phyloP scores from a whole-genome alignment of 441 rosid genomes.

The Macaranga tanarius region DNA sequence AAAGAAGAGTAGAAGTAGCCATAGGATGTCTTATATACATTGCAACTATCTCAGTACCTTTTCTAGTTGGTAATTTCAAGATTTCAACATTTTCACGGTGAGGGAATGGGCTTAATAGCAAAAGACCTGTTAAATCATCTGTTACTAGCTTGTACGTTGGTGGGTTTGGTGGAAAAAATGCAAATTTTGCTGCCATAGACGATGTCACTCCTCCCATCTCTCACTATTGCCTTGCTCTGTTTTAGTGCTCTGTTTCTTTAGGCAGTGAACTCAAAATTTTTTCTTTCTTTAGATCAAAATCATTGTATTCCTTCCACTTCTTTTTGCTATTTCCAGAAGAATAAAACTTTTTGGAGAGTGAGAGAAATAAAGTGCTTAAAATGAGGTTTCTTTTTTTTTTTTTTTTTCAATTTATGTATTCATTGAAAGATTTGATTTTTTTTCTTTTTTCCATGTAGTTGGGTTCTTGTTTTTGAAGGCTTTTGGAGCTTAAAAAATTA shows the following conservation, averaged over 20 bases:
- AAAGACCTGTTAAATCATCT: conserved; percentile 69
- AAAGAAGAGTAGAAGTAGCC: conserved; percentile 87
- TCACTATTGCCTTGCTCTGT: conserved; percentile 25
- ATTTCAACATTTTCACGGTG: conserved; percentile 94
- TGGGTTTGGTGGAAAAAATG: conserved; percentile 96
- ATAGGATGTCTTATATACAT: conserved; percentile 80
- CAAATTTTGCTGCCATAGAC: conserved; percentile 95
- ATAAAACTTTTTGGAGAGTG: not conserved
- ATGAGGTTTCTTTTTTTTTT: not conserved
- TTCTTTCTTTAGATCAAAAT: not conserved
- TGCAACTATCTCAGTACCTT: conserved; percentile 83
- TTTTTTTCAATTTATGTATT: not conserved
- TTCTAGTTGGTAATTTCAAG: conserved; percentile 68
- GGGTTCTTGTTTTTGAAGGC: not conserved
- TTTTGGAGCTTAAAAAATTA: no score
- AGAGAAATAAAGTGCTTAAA: not conserved
- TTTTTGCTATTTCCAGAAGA: conserved; percentile 20
- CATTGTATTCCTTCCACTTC: not conserved
- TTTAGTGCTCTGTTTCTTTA: conserved; percentile 9
- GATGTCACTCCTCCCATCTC: conserved; percentile 94
- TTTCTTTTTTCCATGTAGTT: no score
- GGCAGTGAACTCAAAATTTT: no score
- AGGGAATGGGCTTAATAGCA: conserved; percentile 75
- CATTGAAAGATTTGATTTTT: not conserved
- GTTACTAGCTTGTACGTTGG: conserved; percentile 74